Base-by-base conservation (phyloP, 139 green algal species). In the Volvox africanus region DNA sequence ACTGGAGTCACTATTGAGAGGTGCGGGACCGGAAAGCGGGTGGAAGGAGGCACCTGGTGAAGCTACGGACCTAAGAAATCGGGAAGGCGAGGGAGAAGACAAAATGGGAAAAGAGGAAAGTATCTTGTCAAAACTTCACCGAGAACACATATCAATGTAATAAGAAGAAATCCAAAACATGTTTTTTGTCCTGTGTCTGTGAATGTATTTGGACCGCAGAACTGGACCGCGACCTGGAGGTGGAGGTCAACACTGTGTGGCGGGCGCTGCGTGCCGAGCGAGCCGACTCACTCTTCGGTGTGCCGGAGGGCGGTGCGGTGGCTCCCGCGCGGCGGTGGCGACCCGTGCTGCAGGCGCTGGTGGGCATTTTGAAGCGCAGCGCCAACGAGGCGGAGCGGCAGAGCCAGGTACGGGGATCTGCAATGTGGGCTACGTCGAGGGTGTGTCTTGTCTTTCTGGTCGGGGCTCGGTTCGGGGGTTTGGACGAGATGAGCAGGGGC, bases 201-300 rank as follows among this genome's bases (percentile, higher is more conserved):
- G 9, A 55, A 55, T 9, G 9, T 55, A 9, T 55, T 55, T 55
- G n/a, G n/a, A n/a, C n/a, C n/a, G 1, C 89, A 92, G 89, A 92
- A 81, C 71, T 92, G 65, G 89, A 92, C 22, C 89, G 89, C 0
- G 89, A 92, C 55, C 89, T 92, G 71, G 89, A 92, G 89, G 89
- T 92, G 19, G 82, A 92, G 37, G 82, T 77, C 5, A 85, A 87
- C 84, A n/a, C 71, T 16, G 50, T 92, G 73, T 92, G 89, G 89
- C 89, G 89, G 11, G 22, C 76, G 73, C 61, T 92, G 71, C 82
- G 89, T 9, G 55, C 80, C 20, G 82, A 92, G 82, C 89, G 89
- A 20, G 89, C 89, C 35, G 89, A 92, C 81, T 82, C 82, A 35
- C 89, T 92, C 71, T 81, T 92, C 76, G 86, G 73, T 5, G 19